These are phyloP conservation scores for Arthrobotrys musiformis DNA, from an alignment of 2,329 filamentous ascomycete genomes.

Conservation along the genomic window DNA sequence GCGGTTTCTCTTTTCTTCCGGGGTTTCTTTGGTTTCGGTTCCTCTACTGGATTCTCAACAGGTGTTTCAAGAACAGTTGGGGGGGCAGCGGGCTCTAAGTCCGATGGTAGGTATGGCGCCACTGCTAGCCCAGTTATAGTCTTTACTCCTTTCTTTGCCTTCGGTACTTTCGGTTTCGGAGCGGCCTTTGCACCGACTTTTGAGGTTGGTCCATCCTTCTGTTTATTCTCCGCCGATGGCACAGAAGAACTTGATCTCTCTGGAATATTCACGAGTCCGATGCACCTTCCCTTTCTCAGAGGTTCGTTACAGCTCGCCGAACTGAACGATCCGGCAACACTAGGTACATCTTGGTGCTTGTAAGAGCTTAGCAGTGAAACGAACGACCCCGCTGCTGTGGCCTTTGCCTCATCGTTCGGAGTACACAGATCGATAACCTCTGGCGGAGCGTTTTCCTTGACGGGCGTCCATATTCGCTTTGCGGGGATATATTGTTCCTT, in stretches of 20 bases:
- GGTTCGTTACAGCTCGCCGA: not conserved
- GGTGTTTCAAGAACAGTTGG: not conserved
- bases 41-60: not conserved
- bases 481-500: constrained; percentile 37
- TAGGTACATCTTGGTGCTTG: constrained; percentile 11
- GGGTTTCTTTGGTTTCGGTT: constrained; percentile 7
- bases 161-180: constrained; percentile 20
- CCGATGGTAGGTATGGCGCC: constrained; percentile 25
- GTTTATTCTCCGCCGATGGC: not conserved
- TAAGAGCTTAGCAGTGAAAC: constrained; percentile 25
- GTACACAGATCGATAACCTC: constrained; percentile 48
- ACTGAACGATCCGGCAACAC: not conserved
- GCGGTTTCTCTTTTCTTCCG: constrained; percentile 9
- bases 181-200: not conserved
- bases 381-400: not conserved
- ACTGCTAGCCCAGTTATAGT: constrained; percentile 40
- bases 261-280: constrained; percentile 28
- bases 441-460: constrained; percentile 39
- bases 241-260: not conserved
- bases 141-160: constrained; percentile 13
- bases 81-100: not conserved
- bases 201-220: not conserved
- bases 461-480: constrained; percentile 42
- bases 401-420: constrained; percentile 28
- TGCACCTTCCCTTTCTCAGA: constrained; percentile 21